Percentiles rank a stretch among this genome's conserved stretches.
Conservation (phyloP, 179 eudicot genomes). For the Amaranthus tricolor region DNA sequence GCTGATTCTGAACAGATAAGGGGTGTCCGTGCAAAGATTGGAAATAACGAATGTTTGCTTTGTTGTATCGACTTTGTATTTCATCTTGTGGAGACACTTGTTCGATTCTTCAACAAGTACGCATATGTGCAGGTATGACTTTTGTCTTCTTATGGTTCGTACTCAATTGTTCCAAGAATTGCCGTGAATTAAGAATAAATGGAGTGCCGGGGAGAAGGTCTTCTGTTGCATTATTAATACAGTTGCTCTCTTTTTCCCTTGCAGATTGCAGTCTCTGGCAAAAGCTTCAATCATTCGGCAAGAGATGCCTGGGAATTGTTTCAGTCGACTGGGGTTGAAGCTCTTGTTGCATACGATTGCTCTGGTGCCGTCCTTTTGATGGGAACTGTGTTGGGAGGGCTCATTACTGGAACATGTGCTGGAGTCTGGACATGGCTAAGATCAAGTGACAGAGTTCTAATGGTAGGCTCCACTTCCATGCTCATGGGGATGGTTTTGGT, state of each 20-base stretch:
- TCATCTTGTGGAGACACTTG: conserved; percentile 94
- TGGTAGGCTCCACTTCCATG: conserved; percentile 94
- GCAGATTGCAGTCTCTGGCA: conserved; percentile 96
- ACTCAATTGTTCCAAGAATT: background rate
- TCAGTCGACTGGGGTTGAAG: conserved; percentile 96
- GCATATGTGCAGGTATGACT: conserved; percentile 90
- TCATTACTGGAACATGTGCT: conserved; percentile 88
- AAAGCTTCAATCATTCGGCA: conserved; percentile 91
- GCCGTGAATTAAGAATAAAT: background rate
- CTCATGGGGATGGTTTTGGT: conserved; percentile 98
- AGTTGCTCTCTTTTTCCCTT: background rate
- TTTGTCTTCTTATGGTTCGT: background rate
- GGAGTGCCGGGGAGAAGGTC: background rate
- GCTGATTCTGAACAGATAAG: conserved; percentile 54
- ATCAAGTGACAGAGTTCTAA: conserved; percentile 63
- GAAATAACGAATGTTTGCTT: conserved; percentile 85
- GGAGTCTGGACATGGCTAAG: conserved; percentile 73
- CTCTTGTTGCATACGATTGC: conserved; percentile 91
- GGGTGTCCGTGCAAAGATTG: conserved; percentile 91
- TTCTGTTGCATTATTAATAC: background rate
- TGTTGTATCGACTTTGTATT: conserved; percentile 93
- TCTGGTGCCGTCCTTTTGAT: conserved; percentile 93
- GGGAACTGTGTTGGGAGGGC: conserved; percentile 91
- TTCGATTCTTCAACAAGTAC: conserved; percentile 91
- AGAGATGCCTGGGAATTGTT: conserved; percentile 99